Base-by-base conservation (phyloP, 2,329 filamentous ascomycete species). In the Penicillium polonicum region DNA sequence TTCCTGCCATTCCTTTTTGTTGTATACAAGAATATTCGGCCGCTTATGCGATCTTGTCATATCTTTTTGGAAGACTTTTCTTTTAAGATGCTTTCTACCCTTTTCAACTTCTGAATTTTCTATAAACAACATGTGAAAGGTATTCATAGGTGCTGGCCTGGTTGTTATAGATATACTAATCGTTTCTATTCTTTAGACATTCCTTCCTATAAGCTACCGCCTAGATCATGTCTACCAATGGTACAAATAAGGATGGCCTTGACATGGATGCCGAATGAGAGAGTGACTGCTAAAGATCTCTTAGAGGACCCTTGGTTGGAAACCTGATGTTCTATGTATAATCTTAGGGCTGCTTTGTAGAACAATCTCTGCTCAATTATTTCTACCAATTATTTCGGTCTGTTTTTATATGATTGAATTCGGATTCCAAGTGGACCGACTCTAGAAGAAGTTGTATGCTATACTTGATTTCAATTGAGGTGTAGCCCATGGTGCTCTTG, bases 261-360 rank as follows among this genome's bases (percentile, higher is more conserved):
- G n/a, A n/a, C n/a, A n/a, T n/a, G n/a, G n/a, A 29, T 67, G 12
- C 73, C 74, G 1, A 70, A 73, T 45, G 62, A 76, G 27, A 69
- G 74, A 48, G 60, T 63, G 23, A 72, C 70, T 2, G 73, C 76
- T 7, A 71, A 66, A 46, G 69, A 76, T 57, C 66, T 76, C 31
- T 52, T 76, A 1, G 38, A 70, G 15, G 70, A 78, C 55, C 69
- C 71, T 45, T 77, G 73, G 72, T 55, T 76, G 15, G 61, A 54
- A n/a, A 17, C 6, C 2, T 36, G 15, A 36, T 15, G 4, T 25
- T 13, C 39, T 25, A 19, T 27, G 39, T 21, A 45, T 13, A 3
- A 44, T 36, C 12, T n/a, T 9, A 0, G 5, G 19, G 7, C 19
- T 25, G 2, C 13, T 35, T 46, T 3, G 9, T 10, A 48, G 29